Conservation (phyloP, 2,329 filamentous ascomycete species). For the Scedosporium minutisporum region DNA sequence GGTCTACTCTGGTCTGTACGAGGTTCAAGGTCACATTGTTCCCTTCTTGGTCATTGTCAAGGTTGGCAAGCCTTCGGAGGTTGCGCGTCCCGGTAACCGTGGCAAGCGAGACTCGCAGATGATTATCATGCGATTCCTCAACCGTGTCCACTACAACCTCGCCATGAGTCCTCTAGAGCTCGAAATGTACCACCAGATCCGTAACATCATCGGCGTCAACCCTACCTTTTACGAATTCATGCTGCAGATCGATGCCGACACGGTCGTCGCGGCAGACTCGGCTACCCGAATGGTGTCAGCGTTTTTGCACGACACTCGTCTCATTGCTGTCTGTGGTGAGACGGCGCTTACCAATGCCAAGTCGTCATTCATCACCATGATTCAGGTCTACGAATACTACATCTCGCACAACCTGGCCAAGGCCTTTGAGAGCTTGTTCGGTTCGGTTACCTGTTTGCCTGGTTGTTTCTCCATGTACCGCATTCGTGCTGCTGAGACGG, state of each 20-base stretch:
- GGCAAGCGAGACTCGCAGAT: conserved; percentile 99
- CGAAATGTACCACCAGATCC: conserved; percentile 97
- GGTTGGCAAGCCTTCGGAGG: conserved; percentile 94
- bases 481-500: conserved; percentile 84
- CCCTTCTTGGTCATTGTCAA: conserved; percentile 96
- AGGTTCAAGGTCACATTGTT: conserved; percentile 95
- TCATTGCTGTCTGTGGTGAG: conserved; percentile 94
- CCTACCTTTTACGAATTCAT: conserved; percentile 97
- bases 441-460: conserved; percentile 91
- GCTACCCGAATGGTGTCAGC: conserved; percentile 85
- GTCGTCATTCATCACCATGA: conserved; percentile 92
- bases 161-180: conserved; percentile 94
- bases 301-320: conserved; percentile 81
- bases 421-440: conserved; percentile 94
- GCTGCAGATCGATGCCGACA: conserved; percentile 95
- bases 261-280: conserved; percentile 80
- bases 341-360: conserved; percentile 90
- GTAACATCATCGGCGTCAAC: conserved; percentile 97
- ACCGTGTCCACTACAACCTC: conserved; percentile 95
- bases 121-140: conserved; percentile 97
- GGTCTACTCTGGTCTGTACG: conserved; percentile 93
- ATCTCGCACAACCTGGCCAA: conserved; percentile 97
- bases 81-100: conserved; percentile 88
- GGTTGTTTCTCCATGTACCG: conserved; percentile 99
- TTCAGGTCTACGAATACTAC: conserved; percentile 99